A percentile compares a stretch with the other conserved stretches of the same genome.
Evolutionary conservation across 208 protist genomes (phyloP).

Genomic region (Blechomonas ayalai): DNA sequence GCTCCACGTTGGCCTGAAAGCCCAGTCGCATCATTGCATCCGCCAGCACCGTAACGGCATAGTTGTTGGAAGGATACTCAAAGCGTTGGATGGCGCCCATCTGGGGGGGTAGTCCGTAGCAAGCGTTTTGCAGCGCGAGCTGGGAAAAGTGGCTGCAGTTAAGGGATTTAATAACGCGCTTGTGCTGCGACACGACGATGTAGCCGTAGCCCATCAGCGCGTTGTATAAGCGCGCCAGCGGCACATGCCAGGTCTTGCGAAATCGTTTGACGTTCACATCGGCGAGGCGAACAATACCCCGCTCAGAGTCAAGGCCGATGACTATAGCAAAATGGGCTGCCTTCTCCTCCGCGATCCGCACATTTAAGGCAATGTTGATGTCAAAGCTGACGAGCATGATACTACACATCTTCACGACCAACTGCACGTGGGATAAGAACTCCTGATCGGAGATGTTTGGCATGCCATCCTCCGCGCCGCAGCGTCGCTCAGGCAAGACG

Average conservation of each 20-base stretch:
- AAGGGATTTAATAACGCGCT: constrained; percentile 59
- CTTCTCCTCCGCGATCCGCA: constrained; percentile 51
- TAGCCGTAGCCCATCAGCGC: constrained; percentile 88
- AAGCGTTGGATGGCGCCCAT: constrained; percentile 43
- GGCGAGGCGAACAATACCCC: constrained; percentile 66
- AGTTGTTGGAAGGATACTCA: constrained; percentile 77
- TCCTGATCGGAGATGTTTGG: constrained; percentile 77
- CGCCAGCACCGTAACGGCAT: constrained; percentile 82
- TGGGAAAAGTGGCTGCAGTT: constrained; percentile 47
- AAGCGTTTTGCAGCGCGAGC: constrained; percentile 38
- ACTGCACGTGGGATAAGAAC: constrained; percentile 64
- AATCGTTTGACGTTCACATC: constrained; percentile 89
- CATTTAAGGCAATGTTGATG: constrained; percentile 78
- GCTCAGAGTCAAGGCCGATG: constrained; percentile 72
- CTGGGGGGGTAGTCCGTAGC: constrained; percentile 60
- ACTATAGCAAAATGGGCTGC: constrained; percentile 85
- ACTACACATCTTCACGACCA: constrained; percentile 52
- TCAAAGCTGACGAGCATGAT: constrained; percentile 88
- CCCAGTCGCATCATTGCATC: constrained; percentile 75
- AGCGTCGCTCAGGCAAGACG: constrained; percentile 51
- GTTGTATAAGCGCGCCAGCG: constrained; percentile 62
- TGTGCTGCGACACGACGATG: constrained; percentile 66
- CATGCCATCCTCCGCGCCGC: constrained; percentile 69
- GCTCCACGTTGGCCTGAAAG: constrained; percentile 69
- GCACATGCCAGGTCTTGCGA: constrained; percentile 85